Evolutionary conservation across 2,329 filamentous ascomycete genomes (phyloP), one percentile per base, ranked within the genome.

Genomic region (Pseudopyricularia cyperi): DNA sequence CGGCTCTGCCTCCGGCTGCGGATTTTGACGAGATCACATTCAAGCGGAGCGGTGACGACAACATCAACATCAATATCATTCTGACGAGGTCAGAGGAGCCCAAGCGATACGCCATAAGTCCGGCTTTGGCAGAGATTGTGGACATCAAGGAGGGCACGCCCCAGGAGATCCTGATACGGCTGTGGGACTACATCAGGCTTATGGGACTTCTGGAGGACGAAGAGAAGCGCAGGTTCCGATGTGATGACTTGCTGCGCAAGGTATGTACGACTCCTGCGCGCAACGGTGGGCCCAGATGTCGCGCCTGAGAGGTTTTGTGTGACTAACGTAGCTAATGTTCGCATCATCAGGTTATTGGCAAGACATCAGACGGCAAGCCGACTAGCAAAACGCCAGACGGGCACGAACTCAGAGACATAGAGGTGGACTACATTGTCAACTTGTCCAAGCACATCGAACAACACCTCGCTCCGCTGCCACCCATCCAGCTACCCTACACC

Each of bases 1-100:
- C 14, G 17, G 24, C 28, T n/a, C 61, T 75, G n/a, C 76, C 83
- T 7, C 73, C 82, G 32, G 80, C 81, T 32, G 79, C 82, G 46
- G 88, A 94, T 62, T 95, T 97, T 62, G 93, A 96, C 68, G 85
- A 87, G 63, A 72, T 98, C 46, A 85, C 89, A 44, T 97, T 98
- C 65, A 89, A 94, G 71, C 81, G 93, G 52, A 88, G 85, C 60
- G 85, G 89, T 33, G 93, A 98, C 63, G 89, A 96, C 65, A 96
- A 95, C 60, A 75, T 87, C 59, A 95, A 96, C 63, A 82, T 95
- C 58, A 90, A 82, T 11, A 85, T 98, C 69, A 95, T 90, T 61
- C 76, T 98, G 33, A 78, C 80, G 56, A 79, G 89, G 14, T 87
- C 95, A 61, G 90, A 97, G 64, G 80, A 82, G 14, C 89, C 88